These are phyloP conservation scores for Hypoxylon sp. DNA, from an alignment of 2,329 filamentous ascomycete genomes.

Conservation along the genomic window DNA sequence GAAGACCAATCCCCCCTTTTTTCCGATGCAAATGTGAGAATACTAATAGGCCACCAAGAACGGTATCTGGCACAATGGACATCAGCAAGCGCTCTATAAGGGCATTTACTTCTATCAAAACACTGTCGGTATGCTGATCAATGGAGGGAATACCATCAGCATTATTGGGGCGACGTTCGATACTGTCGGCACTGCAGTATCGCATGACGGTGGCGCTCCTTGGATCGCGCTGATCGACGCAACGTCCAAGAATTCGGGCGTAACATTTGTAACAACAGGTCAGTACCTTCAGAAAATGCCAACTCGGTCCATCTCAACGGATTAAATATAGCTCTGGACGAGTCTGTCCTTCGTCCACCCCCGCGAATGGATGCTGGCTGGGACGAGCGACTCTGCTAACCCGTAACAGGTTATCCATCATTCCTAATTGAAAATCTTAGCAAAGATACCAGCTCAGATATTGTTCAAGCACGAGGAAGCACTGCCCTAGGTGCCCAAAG, in stretches of 20 bases:
- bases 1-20: slow-evolving; percentile 6
- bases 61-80: slow-evolving; percentile 59
- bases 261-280: slow-evolving; percentile 55
- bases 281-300: slow-evolving; percentile 3
- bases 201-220: slow-evolving; percentile 55
- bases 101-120: slow-evolving; percentile 60
- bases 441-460: slow-evolving; percentile 56
- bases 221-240: slow-evolving; percentile 59
- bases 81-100: slow-evolving; percentile 61
- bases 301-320: neutral
- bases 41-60: slow-evolving; percentile 49
- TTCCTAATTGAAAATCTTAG: slow-evolving; percentile 60
- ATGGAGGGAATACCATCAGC: slow-evolving; percentile 57
- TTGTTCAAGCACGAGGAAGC: slow-evolving; percentile 52
- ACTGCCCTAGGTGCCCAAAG: slow-evolving; percentile 51
- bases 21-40: neutral
- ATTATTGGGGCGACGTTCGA: slow-evolving; percentile 59
- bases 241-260: slow-evolving; percentile 58
- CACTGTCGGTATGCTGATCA: slow-evolving; percentile 57
- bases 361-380: neutral
- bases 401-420: slow-evolving; percentile 52
- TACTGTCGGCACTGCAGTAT: slow-evolving; percentile 55
- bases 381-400: neutral
- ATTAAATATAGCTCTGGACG: neutral
- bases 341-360: neutral